Evolutionary conservation across 2,329 filamentous ascomycete genomes (phyloP), one percentile per base, ranked within the genome.

Genomic region (Epichloe uncinata): DNA sequence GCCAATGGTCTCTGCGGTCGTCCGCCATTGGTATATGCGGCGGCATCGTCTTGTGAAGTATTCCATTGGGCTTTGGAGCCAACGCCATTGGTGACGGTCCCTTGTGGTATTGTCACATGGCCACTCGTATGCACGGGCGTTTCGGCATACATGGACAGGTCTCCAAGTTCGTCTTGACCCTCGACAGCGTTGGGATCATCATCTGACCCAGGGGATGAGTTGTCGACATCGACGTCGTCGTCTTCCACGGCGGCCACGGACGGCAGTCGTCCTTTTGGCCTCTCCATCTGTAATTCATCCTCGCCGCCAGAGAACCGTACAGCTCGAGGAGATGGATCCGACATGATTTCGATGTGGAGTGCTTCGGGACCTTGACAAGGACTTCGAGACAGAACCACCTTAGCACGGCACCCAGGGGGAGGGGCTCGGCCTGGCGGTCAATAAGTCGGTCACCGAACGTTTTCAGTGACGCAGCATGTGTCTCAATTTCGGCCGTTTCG

Each of bases 1-100:
- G 73, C 82, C 5, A 78, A 75, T 15, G 86, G 85, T 56, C 85
- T 78, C 58, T 85, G 80, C 26, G 77, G 73, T 58, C 82, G 71
- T 49, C 63, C 51, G 18, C 63, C 61, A 40, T 62, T 65, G 48
- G 64, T 44, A 45, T 62, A 64, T 8, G 54, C 45, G 33, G 57
- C 44, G n/a, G 53, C 56, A 26, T 66, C 63, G 12, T 60, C 57
- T 11, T 61, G 62, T 38, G 57, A 50, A 47, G 53, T 48, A 50
- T 58, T 55, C 50, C 75, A 65, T 66, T 72, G 61, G 59, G 68
- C 57, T 65, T 68, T 65, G 58, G 58, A 49, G 30, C 61, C 45
- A 15, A 47, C 56, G 50, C 70, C 73, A 53, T 75, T 74, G 43
- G 68, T 57, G n/a, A 66, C 56, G 2, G 66, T 64, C 34, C 63